Evolutionary conservation across 371 early-diverging fungal genomes (phyloP).

Genomic region (Mortierella sp.): DNA sequence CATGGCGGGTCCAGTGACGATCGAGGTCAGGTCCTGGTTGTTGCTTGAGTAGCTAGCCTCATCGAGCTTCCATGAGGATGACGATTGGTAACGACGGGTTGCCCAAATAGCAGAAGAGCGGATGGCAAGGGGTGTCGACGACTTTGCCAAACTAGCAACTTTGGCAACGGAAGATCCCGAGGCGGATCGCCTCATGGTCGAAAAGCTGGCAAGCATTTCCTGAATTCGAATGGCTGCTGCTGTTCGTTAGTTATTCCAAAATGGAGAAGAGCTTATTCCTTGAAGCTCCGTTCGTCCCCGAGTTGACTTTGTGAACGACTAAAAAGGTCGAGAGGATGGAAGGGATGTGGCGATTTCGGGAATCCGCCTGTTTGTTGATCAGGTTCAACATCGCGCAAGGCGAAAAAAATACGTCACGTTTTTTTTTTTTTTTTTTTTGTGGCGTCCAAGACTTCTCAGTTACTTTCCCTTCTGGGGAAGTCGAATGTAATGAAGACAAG

Average conservation of each 20-base stretch:
- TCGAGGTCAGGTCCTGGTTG: slow-evolving; percentile 14
- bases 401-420: not conserved
- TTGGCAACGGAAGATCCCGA: slow-evolving; percentile 12
- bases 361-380: not conserved
- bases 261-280: slow-evolving; percentile 11
- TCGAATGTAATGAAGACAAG: not conserved
- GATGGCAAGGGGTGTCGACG: not conserved
- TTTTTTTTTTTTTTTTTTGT: no score
- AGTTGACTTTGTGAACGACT: not conserved
- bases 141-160: slow-evolving; percentile 13
- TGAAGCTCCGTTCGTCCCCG: not conserved
- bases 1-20: slow-evolving; percentile 30
- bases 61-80: slow-evolving; percentile 15
- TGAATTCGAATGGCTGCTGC: no score
- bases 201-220: slow-evolving; percentile 25
- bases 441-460: not conserved
- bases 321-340: slow-evolving; percentile 7
- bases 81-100: slow-evolving; percentile 36
- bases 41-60: slow-evolving; percentile 20
- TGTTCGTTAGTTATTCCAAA: not conserved
- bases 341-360: not conserved
- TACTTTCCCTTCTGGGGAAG: not conserved
- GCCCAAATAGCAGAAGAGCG: slow-evolving; percentile 10
- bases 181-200: slow-evolving; percentile 33
- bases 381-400: slow-evolving; percentile 1